Conservation (phyloP, 1,284 basidiomycete species). For the Trametes sp. region DNA sequence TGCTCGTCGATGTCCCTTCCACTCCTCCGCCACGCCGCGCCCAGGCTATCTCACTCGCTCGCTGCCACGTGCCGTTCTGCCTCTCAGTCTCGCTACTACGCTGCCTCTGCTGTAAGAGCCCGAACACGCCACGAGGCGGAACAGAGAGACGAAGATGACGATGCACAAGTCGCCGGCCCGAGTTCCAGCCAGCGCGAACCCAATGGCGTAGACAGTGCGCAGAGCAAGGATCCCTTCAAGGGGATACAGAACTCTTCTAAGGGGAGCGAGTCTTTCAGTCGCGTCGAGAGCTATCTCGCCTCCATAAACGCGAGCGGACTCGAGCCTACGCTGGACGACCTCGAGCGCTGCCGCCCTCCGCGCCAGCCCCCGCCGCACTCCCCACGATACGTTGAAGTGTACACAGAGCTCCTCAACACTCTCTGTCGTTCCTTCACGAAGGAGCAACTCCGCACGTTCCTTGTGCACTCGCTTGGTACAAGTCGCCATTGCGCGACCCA, state of each 20-base stretch:
- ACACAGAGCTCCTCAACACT: constrained; percentile 55
- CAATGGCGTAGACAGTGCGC: neutral
- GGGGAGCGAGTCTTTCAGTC: constrained; percentile 14
- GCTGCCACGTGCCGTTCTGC: constrained; percentile 33
- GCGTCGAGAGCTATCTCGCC: constrained; percentile 63
- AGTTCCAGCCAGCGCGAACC: constrained; percentile 20
- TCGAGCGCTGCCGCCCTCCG: constrained; percentile 59
- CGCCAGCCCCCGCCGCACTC: constrained; percentile 48
- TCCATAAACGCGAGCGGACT: constrained; percentile 53
- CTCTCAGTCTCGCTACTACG: constrained; percentile 36
- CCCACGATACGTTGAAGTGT: constrained; percentile 58
- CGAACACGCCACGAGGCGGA: constrained; percentile 19
- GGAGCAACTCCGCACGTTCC: constrained; percentile 64
- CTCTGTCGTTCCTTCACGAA: constrained; percentile 71
- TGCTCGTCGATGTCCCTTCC: constrained; percentile 42
- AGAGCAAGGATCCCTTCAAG: neutral
- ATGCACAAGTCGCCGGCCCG: constrained; percentile 25
- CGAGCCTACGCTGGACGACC: constrained; percentile 58
- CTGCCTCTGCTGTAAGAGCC: constrained; percentile 34
- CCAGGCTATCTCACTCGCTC: constrained; percentile 35
- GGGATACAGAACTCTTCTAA: neutral
- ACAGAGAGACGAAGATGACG: constrained; percentile 6
- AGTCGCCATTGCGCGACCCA: constrained; percentile 41
- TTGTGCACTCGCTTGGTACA: constrained; percentile 53
- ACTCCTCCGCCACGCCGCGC: constrained; percentile 36